phyloP scores from a whole-genome alignment of 2,329 filamentous ascomycete genomes.

The Aureobasidium sp. region DNA sequence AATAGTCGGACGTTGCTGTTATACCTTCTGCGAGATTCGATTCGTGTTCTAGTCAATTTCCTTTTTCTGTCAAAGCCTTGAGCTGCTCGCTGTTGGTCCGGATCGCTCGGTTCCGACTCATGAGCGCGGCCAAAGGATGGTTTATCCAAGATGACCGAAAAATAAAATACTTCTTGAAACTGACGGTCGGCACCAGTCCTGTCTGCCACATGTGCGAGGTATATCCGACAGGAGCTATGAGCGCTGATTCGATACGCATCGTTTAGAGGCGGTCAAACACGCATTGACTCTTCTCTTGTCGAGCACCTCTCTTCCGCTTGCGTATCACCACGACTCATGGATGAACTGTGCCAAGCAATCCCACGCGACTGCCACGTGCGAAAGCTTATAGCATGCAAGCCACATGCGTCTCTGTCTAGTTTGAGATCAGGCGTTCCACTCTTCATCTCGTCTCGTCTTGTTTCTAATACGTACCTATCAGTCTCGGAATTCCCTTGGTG shows the following conservation, averaged over 20 bases:
- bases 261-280: neutral
- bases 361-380: slow-evolving; percentile 4
- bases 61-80: neutral
- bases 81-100: neutral
- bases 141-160: neutral
- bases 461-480: neutral
- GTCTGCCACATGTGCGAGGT: neutral
- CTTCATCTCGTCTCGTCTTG: neutral
- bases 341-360: neutral
- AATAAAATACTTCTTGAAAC: neutral
- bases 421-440: neutral
- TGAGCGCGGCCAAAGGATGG: neutral
- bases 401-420: slow-evolving; percentile 6
- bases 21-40: neutral
- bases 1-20: neutral
- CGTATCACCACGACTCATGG: slow-evolving; percentile 1
- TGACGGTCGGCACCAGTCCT: neutral
- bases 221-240: neutral
- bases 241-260: neutral
- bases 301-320: neutral
- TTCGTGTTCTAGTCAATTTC: slow-evolving; percentile 11
- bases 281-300: neutral
- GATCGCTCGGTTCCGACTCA: neutral
- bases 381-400: neutral
- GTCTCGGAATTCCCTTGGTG: neutral